Evolutionary conservation across 495 filamentous ascomycete species (phyloP).

Genomic region (Penicillium arizonense): DNA sequence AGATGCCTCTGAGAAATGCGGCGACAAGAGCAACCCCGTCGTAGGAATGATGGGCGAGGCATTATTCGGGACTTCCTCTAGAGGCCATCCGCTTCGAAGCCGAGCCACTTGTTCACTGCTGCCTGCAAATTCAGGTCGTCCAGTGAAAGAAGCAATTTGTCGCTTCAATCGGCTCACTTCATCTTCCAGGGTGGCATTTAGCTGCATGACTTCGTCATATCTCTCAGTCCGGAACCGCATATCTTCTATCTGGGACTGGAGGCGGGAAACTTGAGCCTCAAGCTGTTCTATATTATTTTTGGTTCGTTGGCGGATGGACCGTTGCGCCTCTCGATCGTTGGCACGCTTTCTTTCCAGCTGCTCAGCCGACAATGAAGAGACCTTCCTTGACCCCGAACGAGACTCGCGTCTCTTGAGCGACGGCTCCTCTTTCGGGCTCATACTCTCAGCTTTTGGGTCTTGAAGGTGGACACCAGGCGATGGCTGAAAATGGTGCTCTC

Average conservation of each 20-base stretch:
- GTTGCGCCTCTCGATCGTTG: conserved; percentile 63
- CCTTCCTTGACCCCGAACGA: conserved; percentile 58
- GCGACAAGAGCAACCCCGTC: conserved; percentile 7
- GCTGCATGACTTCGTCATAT: conserved; percentile 48
- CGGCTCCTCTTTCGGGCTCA: conserved; percentile 14
- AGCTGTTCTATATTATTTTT: conserved; percentile 59
- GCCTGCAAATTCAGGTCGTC: conserved; percentile 4
- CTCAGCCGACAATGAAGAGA: conserved; percentile 55
- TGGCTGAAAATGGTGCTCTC: not conserved
- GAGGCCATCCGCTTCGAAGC: conserved; percentile 11
- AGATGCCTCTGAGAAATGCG: conserved; percentile 13
- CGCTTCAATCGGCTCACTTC: conserved; percentile 47
- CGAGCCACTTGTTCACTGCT: conserved; percentile 10
- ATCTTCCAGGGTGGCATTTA: conserved; percentile 53
- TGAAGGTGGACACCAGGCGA: not conserved
- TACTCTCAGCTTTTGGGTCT: conserved; percentile 12
- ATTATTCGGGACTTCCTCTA: conserved; percentile 6
- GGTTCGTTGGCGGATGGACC: conserved; percentile 59
- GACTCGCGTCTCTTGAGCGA: conserved; percentile 42
- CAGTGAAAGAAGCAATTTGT: conserved; percentile 31
- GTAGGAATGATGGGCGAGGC: conserved; percentile 3
- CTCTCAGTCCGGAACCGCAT: conserved; percentile 46
- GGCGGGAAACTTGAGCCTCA: conserved; percentile 44
- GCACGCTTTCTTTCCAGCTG: conserved; percentile 63
- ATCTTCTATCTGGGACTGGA: conserved; percentile 51